These are phyloP conservation scores for Phytophthora colocasiae DNA, from an alignment of 352 stramenopile genomes.

Conservation along the genomic window DNA sequence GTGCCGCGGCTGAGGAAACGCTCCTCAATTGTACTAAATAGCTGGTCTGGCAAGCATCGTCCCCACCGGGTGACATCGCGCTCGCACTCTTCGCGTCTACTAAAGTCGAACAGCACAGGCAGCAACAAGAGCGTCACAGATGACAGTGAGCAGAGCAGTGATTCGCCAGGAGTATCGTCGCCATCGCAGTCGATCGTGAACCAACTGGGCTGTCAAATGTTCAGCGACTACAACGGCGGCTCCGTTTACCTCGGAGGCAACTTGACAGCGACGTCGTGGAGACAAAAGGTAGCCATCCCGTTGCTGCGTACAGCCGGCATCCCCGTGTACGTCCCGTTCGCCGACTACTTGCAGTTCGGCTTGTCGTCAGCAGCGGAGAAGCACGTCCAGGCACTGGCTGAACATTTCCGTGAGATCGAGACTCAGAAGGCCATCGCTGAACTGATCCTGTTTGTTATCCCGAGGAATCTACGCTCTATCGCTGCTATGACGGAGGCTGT, in stretches of 20 bases:
- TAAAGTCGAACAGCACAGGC: conserved; percentile 49
- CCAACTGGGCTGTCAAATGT: conserved; percentile 53
- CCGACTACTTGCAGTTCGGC: conserved; percentile 77
- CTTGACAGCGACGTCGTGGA: conserved; percentile 74
- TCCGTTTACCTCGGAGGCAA: conserved; percentile 84
- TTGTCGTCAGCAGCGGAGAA: conserved; percentile 50
- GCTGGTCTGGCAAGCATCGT: conserved; percentile 64
- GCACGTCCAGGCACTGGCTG: conserved; percentile 30
- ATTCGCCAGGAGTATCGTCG: conserved; percentile 15
- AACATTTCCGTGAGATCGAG: conserved; percentile 68
- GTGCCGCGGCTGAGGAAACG: conserved; percentile 71
- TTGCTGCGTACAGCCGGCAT: conserved; percentile 75
- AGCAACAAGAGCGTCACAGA: conserved; percentile 42
- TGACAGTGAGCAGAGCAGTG: conserved; percentile 34
- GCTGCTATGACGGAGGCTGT: conserved; percentile 86
- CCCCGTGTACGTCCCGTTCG: conserved; percentile 76
- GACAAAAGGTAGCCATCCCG: conserved; percentile 76
- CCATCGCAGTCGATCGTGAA: conserved; percentile 46
- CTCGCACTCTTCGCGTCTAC: conserved; percentile 64
- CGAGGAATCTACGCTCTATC: conserved; percentile 74
- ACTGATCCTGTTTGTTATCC: conserved; percentile 87
- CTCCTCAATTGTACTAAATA: conserved; percentile 79
- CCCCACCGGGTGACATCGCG: conserved; percentile 60
- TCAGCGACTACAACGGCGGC: conserved; percentile 52
- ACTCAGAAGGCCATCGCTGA: conserved; percentile 71